Base-by-base conservation (phyloP, 805 yeast species). In the Debaryomyces tyrocola region DNA sequence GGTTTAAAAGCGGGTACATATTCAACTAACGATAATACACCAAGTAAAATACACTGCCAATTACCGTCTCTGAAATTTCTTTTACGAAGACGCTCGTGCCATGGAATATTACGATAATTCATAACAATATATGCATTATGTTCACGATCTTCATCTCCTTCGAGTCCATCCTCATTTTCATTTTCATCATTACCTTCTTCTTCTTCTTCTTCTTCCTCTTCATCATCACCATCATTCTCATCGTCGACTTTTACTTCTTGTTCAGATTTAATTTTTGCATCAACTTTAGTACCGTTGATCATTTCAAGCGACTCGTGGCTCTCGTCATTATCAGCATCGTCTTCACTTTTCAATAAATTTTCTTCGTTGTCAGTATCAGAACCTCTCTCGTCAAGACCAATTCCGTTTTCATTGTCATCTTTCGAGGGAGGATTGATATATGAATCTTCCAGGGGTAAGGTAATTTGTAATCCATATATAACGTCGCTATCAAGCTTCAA, bases 21-120 rank as follows among this genome's bases (percentile, higher is more conserved):
- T 39, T 82, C 81, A 12, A 82, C 80, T 41, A 75, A 70, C 17
- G 82, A 80, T 36, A 91, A 73, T 2, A 90, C 72, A 28, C 96
- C 96, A 41, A 90, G 62, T 37, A 91, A 63, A 37, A 86, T 78
- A 35, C 85, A 75, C 55, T 89, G 85, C 97, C 97, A 92, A 45
- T 82, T 82, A 4, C 96, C 96, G 56, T 89, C 90, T 55, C 77
- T 82, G 63, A 87, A 94, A 51, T 79, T 79, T 45, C 96, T 80
- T 45, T 80, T 83, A 11, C 83, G 77, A 15, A 92, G 72, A 35
- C 95, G 73, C 27, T 87, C 95, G 48, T 83, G 80, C 97, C 98
- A 94, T 10, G 83, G 66, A 0, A 70, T 66, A 37, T 83, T 83
- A 45, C 85, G 72, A 62, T 81, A 78, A 47, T 83, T 80, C 54